Conservation (phyloP, 306 rosid genomes). For the Quercus rubra region DNA sequence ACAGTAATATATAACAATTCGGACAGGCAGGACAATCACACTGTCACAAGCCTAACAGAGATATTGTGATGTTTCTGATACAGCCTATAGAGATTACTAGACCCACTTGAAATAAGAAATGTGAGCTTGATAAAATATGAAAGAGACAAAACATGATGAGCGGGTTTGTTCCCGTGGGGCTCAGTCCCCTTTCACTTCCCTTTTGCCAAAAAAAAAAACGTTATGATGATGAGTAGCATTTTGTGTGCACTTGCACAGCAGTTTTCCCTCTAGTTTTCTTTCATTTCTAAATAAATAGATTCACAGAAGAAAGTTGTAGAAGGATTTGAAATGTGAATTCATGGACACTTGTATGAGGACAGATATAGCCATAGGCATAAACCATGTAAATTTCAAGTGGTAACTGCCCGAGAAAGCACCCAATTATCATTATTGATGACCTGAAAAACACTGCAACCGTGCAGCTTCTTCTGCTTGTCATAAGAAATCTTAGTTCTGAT, state of each 20-base stretch:
- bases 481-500: slow-evolving; percentile 34
- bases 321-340: background rate
- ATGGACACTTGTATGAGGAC: too few species aligned
- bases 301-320: background rate
- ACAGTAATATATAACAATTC: background rate
- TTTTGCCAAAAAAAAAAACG: background rate
- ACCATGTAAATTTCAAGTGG: background rate
- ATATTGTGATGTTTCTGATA: background rate
- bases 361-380: too few species aligned
- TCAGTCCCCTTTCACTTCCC: too few species aligned
- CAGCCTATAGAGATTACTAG: background rate
- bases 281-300: background rate
- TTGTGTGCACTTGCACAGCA: background rate
- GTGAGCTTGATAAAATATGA: background rate
- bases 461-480: slow-evolving; percentile 29
- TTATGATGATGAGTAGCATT: background rate
- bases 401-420: slow-evolving; percentile 45
- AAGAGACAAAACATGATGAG: too few species aligned
- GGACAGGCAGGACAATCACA: background rate
- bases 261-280: background rate
- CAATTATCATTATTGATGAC: slow-evolving; percentile 40
- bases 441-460: slow-evolving; percentile 17
- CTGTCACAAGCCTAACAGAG: background rate
- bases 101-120: background rate
- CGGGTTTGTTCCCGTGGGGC: too few species aligned